Evolutionary conservation across 2,329 filamentous ascomycete species (phyloP), one percentile per base, ranked within the genome.

Genomic region (Metarhizium album): DNA sequence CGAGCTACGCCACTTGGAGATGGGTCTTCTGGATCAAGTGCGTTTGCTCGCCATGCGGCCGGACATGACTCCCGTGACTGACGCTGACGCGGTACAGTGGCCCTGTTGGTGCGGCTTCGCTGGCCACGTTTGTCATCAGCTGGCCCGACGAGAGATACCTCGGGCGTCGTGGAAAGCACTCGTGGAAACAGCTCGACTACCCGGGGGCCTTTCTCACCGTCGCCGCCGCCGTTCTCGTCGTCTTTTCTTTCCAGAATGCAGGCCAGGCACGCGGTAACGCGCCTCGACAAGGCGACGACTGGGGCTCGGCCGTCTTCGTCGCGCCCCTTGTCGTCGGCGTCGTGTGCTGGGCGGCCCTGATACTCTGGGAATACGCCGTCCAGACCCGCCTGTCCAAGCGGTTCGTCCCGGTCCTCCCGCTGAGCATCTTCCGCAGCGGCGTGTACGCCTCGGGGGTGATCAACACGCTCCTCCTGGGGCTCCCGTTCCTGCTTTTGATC

Each of bases 21-120:
- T 79, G 75, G 72, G 67, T 80, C 2, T 82, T 81, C 60, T 80
- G 75, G 74, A 75, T 82, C 58, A 82, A 81, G 75, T 77, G 56
- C 43, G 71, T 13, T 22, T 23, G 27, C 14, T 38, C 37, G 6
- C 16, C 11, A 22, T 47, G 42, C 6, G 20, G 31, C 51, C 4
- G 55, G 37, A 60, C 42, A 24, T 24, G 46, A n/a, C n/a, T n/a
- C n/a, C n/a, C n/a, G 43, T 52, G 50, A 9, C 3, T 37, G 7
- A 7, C 18, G 3, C 37, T 40, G 7, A 40, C 16, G 11, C 4
- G 8, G 5, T 31, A 24, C 14, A 79, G 76, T 58, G 75, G 72
- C 2, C 78, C 78, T 1, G 64, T 80, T 13, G 75, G 76, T 1
- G 58, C 62, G 38, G 54, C 71, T 1, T 74, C 78, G 2, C 60